These are phyloP conservation scores for Penicillium canariense DNA, from an alignment of 495 filamentous ascomycete species.

Conservation along the genomic window DNA sequence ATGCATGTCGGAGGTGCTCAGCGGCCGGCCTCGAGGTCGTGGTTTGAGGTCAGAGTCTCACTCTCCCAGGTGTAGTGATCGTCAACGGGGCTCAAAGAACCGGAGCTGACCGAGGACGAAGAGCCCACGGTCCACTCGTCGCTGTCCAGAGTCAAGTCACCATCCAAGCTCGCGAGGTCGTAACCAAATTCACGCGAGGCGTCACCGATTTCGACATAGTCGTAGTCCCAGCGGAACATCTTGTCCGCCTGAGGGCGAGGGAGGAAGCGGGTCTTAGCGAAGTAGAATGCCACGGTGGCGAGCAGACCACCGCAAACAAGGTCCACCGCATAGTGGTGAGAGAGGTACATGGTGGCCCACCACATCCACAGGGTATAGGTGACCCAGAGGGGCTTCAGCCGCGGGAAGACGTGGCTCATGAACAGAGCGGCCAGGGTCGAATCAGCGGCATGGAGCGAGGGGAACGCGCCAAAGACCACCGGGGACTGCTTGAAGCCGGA, in stretches of 20 bases:
- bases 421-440: constrained; percentile 89
- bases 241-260: constrained; percentile 80
- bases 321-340: constrained; percentile 94
- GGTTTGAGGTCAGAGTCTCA: constrained; percentile 55
- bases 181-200: constrained; percentile 53
- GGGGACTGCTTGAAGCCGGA: constrained; percentile 84
- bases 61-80: constrained; percentile 63
- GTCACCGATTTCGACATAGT: constrained; percentile 82
- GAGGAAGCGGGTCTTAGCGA: constrained; percentile 74
- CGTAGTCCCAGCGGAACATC: constrained; percentile 89
- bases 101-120: constrained; percentile 66
- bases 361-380: constrained; percentile 87
- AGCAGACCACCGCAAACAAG: constrained; percentile 81
- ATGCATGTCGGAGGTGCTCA: constrained; percentile 29
- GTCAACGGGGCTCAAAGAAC: constrained; percentile 59
- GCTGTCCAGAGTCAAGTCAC: constrained; percentile 57
- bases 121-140: constrained; percentile 76
- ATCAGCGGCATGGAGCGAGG: constrained; percentile 81
- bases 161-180: constrained; percentile 53
- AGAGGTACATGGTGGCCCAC: constrained; percentile 99
- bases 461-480: constrained; percentile 92
- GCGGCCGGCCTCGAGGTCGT: constrained; percentile 51
- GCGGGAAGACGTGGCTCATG: constrained; percentile 86
- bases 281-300: constrained; percentile 75
- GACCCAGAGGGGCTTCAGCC: constrained; percentile 69